A percentile compares a stretch with the other conserved stretches of the same genome.
These are phyloP conservation scores for Eutrema japonicum DNA, from an alignment of 345 rosid genomes.

Conservation along the genomic window DNA sequence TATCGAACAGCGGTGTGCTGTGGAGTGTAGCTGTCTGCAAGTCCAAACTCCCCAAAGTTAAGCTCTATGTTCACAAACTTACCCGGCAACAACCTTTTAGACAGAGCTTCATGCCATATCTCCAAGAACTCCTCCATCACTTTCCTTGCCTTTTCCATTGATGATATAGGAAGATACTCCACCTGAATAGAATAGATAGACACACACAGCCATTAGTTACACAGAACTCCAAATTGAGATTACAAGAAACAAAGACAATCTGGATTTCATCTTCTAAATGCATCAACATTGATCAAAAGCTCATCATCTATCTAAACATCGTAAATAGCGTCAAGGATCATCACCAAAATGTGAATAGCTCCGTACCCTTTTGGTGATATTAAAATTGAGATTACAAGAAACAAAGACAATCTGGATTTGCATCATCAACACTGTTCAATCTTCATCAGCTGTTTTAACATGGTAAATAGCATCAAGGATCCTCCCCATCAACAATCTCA, in stretches of 20 bases:
- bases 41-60: constrained; percentile 74
- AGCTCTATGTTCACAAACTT: constrained; percentile 71
- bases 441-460: too few species aligned
- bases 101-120: constrained; percentile 76
- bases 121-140: constrained; percentile 81
- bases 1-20: constrained; percentile 90
- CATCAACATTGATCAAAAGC: neutral
- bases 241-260: neutral
- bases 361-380: neutral
- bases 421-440: neutral
- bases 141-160: constrained; percentile 69
- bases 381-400: neutral
- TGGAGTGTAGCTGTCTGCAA: constrained; percentile 65
- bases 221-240: neutral
- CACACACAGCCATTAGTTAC: constrained; percentile 17
- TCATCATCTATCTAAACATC: neutral
- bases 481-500: neutral
- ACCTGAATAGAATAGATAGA: constrained; percentile 56
- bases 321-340: constrained; percentile 8
- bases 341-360: neutral
- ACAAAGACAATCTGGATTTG: neutral
- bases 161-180: constrained; percentile 88
- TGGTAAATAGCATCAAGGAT: neutral
- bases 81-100: constrained; percentile 78
- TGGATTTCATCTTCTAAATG: constrained; percentile 7